These are phyloP conservation scores for Taxawa tesnikishii DNA, from an alignment of 2,329 filamentous ascomycete genomes.

Conservation along the genomic window DNA sequence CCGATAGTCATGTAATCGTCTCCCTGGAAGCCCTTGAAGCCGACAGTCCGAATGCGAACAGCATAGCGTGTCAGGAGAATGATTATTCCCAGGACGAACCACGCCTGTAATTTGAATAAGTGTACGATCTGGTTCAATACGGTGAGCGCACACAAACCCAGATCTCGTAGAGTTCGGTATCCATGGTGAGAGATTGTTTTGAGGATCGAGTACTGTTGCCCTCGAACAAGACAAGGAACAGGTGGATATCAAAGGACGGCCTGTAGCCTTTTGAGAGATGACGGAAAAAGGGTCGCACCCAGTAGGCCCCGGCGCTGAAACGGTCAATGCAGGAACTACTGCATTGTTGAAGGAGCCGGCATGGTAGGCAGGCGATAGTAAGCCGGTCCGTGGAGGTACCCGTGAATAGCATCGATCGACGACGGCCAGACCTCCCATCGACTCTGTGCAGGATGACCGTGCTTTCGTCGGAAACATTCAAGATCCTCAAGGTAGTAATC, in stretches of 20 bases:
- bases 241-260: background rate
- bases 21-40: slow-evolving; percentile 23
- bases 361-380: no score
- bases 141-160: slow-evolving; percentile 1
- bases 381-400: no score
- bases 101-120: slow-evolving; percentile 1
- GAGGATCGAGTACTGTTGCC: background rate
- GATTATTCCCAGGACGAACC: slow-evolving; percentile 6
- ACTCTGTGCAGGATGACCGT: no score
- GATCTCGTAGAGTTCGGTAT: slow-evolving; percentile 3
- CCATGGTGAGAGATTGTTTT: slow-evolving; percentile 1
- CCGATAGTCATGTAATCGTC: slow-evolving; percentile 27
- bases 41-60: slow-evolving; percentile 26
- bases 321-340: no score
- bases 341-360: no score
- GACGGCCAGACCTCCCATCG: no score
- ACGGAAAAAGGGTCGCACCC: no score
- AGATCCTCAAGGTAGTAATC: no score
- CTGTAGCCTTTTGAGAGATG: no score
- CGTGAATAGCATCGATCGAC: no score
- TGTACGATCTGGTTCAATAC: background rate
- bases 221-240: background rate
- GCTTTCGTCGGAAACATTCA: no score
- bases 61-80: slow-evolving; percentile 22
- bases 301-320: no score